Conservation (phyloP, 768 basidiomycete genomes). For the Dioszegia aurantiaca region DNA sequence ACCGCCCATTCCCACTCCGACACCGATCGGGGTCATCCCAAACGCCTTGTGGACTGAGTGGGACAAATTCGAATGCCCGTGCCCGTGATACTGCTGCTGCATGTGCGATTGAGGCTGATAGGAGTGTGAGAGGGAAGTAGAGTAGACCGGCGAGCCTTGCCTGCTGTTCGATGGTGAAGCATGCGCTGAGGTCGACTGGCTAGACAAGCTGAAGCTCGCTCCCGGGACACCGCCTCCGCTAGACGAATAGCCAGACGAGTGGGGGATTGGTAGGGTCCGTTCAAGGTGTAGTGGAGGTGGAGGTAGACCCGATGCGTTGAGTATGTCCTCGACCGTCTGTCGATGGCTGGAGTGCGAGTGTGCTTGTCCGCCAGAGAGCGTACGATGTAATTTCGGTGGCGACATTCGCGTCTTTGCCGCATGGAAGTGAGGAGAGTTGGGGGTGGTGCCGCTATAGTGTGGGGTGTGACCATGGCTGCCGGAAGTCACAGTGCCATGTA, state of each 20-base stretch:
- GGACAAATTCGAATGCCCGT: constrained; percentile 59
- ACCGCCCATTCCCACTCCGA: constrained; percentile 14
- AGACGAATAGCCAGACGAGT: constrained; percentile 31
- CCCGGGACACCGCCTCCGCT: constrained; percentile 20
- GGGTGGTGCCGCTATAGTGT: constrained; percentile 18
- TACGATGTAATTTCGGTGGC: constrained; percentile 33
- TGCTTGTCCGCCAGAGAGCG: constrained; percentile 21
- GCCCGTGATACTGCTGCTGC: background rate
- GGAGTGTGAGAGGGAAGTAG: constrained; percentile 23
- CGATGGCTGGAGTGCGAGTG: constrained; percentile 5
- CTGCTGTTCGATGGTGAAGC: constrained; percentile 44
- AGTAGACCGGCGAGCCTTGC: constrained; percentile 41
- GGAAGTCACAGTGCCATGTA: background rate
- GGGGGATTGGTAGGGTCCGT: constrained; percentile 48
- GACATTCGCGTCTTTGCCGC: constrained; percentile 37
- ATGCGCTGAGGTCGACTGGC: constrained; percentile 47
- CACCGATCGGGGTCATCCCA: constrained; percentile 65
- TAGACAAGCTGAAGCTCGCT: constrained; percentile 29
- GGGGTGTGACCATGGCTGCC: constrained; percentile 11
- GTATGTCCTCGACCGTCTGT: constrained; percentile 53
- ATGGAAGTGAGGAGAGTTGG: constrained; percentile 44
- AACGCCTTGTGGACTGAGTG: constrained; percentile 84
- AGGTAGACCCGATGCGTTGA: constrained; percentile 47
- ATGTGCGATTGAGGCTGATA: constrained; percentile 20
- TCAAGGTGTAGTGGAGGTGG: constrained; percentile 38